Base-by-base conservation (phyloP, 768 basidiomycete genomes). In the Lactarius vividus region DNA sequence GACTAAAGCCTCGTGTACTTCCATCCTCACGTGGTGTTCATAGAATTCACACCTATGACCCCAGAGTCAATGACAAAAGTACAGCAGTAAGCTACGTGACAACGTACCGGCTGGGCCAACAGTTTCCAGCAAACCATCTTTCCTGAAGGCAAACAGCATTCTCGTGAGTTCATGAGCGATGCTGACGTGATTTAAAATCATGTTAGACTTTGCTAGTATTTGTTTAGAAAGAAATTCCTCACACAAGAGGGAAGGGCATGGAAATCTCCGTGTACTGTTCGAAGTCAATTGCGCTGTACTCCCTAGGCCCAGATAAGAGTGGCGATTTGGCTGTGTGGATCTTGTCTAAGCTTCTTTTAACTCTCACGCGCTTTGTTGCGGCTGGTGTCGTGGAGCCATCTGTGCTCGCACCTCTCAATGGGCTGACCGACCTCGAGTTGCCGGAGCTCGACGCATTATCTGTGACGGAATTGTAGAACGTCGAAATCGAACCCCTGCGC, bases 161-260 rank as follows among this genome's bases (percentile, higher is more conserved):
- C 85, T 79, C 23, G 84, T 81, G 40, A 97, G 80, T 74, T 96
- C 92, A 75, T 94, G 91, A 2, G 89, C 89, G 68, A 96, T 88
- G 31, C 91, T 92, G 71, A 18, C 39, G 16, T 13, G 20, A 20
- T 6, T 54, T 16, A 11, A 64, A 33, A 66, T 60, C 40, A 49
- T 20, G 35, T 64, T 40, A 40, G 42, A 57, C 31, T 3, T 8
- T 2, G 11, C 18, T 40, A 16, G 40, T 11, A 23, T 52, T 20
- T 28, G 20, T 20, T 31, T 33, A 13, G 44, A 71, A 33, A 59
- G 26, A 65, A 59, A n/a, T 70, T 26, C 79, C 81, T 68, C 72
- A 91, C 88, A 91, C 80, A 54, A 94, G 82, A 56, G 96, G 94
- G 64, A 98, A 78, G 18, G 95, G 94, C 63, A 95, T 79, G 1